A percentile compares a stretch with the other conserved stretches of the same genome.
These are phyloP conservation scores for Posidonia oceanica DNA, from an alignment of 116 monocot species.

Conservation along the genomic window DNA sequence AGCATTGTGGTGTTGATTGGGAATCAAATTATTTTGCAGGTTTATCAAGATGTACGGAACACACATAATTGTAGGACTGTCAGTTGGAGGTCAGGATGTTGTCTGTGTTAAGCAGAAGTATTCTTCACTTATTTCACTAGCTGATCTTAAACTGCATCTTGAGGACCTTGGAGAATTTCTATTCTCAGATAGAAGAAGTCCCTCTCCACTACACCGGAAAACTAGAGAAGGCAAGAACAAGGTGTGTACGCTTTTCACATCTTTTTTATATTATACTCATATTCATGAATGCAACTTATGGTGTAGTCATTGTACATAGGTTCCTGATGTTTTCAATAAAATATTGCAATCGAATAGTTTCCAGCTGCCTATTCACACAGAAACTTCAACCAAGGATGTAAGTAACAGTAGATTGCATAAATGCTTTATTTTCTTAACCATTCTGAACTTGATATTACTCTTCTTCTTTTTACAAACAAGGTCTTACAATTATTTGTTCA, in stretches of 20 bases:
- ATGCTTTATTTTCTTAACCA: conserved; percentile 3
- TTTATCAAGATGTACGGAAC: conserved; percentile 89
- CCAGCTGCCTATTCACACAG: conserved; percentile 52
- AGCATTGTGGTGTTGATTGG: conserved; percentile 4
- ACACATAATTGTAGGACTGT: conserved; percentile 80
- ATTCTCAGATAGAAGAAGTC: conserved; percentile 69
- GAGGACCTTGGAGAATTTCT: conserved; percentile 89
- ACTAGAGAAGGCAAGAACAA: conserved; percentile 66
- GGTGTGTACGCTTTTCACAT: conserved; percentile 24
- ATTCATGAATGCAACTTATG: conserved; percentile 4
- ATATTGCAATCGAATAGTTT: conserved; percentile 73
- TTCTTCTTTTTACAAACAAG: conserved; percentile 35
- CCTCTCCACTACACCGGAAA: conserved; percentile 62
- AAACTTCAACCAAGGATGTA: conserved; percentile 88
- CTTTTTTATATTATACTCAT: not conserved
- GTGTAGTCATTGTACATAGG: conserved; percentile 27
- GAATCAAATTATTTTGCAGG: conserved; percentile 21
- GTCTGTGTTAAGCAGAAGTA: conserved; percentile 63
- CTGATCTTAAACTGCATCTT: conserved; percentile 79
- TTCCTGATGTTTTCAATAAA: conserved; percentile 69
- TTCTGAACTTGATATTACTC: not conserved
- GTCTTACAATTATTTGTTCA: conserved; percentile 72
- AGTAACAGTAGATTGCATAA: conserved; percentile 7
- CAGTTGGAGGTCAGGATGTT: conserved; percentile 84
- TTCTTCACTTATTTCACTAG: conserved; percentile 52